Conservation (phyloP, 192 early-diverging fungal species). For the Podochytrium sp. region DNA sequence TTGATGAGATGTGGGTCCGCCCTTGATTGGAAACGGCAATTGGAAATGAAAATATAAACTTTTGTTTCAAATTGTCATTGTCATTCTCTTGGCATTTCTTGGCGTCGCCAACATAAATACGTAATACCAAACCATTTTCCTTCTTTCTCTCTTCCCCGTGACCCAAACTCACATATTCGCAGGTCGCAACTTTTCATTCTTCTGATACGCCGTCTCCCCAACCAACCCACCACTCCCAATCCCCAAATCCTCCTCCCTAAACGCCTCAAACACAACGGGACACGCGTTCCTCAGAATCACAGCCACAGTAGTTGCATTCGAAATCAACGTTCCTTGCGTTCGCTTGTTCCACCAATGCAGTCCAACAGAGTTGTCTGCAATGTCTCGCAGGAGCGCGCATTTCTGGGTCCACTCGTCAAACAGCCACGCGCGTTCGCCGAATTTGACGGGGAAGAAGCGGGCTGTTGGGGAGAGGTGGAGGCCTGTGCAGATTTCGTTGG, state of each 20-base stretch:
- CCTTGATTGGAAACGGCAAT: no score
- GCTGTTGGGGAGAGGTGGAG: background rate
- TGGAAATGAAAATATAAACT: no score
- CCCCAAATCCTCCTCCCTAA: background rate
- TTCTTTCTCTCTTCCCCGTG: no score
- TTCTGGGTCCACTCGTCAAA: conserved; percentile 15
- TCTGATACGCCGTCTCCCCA: background rate
- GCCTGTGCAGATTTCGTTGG: background rate
- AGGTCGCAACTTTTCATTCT: background rate
- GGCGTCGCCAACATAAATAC: no score
- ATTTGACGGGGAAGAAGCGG: conserved; percentile 19
- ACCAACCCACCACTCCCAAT: background rate
- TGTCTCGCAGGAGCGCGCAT: conserved; percentile 2
- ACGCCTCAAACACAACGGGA: conserved; percentile 2
- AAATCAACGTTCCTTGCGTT: background rate
- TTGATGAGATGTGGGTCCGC: no score
- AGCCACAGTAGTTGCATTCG: background rate
- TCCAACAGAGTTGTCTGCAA: conserved; percentile 7
- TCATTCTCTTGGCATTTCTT: no score
- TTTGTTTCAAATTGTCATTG: no score
- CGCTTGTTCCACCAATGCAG: conserved; percentile 28
- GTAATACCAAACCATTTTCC: no score
- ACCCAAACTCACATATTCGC: background rate
- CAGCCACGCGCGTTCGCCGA: background rate
- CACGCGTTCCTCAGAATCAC: conserved; percentile 9